These are phyloP conservation scores for Triticum dicoccoides DNA, from an alignment of 176 grass and related monocot species.

Conservation along the genomic window DNA sequence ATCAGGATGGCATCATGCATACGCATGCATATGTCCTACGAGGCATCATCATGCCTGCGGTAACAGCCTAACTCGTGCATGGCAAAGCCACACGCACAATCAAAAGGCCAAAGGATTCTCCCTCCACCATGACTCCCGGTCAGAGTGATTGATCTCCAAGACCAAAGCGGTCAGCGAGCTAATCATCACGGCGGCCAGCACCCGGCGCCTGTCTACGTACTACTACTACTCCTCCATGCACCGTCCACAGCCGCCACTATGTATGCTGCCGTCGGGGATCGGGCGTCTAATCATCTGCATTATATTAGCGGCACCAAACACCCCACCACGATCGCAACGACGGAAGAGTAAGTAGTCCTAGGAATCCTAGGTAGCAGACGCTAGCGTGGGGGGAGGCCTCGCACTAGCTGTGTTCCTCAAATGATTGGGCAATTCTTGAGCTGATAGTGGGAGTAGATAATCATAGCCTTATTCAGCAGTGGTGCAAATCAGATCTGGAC, in stretches of 20 bases:
- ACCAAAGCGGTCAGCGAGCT: too few relatives aligned
- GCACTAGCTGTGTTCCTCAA: background rate
- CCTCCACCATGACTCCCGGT: background rate
- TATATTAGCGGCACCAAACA: background rate
- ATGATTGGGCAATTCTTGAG: background rate
- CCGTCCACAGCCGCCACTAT: background rate
- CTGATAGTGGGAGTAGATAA: background rate
- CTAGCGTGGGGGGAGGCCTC: background rate
- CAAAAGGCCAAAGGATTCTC: constrained; percentile 21
- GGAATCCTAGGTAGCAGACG: too few relatives aligned
- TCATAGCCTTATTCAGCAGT: background rate
- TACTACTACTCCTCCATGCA: background rate
- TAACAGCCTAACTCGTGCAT: constrained; percentile 50
- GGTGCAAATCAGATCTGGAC: background rate
- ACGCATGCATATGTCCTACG: background rate
- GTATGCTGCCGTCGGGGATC: constrained; percentile 1
- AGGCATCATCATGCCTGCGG: constrained; percentile 3
- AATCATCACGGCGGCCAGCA: constrained; percentile 31
- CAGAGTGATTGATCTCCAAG: too few relatives aligned
- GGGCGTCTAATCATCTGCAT: background rate
- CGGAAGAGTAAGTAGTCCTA: too few relatives aligned
- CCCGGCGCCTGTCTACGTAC: constrained; percentile 15
- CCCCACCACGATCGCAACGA: background rate
- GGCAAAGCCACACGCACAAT: constrained; percentile 4
- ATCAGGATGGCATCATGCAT: background rate